Conservation (phyloP, 2,329 filamentous ascomycete genomes). For the Pleoardoris graminearum region DNA sequence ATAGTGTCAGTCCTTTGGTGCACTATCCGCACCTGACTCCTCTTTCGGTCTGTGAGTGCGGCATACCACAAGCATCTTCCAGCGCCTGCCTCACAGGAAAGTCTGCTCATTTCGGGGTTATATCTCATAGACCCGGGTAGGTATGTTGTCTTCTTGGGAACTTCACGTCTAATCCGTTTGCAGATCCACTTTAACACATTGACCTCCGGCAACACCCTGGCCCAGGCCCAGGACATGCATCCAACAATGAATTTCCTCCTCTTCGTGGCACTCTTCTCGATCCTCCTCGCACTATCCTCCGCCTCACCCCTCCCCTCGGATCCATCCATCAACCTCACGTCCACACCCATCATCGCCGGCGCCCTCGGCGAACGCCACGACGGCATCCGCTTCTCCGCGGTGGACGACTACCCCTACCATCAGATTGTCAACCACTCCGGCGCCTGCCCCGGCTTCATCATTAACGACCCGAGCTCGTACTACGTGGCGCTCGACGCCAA, state of each 20-base stretch:
- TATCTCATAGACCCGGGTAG: too few relatives aligned
- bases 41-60: too few relatives aligned
- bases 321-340: background rate
- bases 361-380: constrained; percentile 2
- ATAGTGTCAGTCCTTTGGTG: too few relatives aligned
- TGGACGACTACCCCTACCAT: background rate
- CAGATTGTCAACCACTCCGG: constrained; percentile 4
- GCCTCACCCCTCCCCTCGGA: background rate
- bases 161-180: too few relatives aligned
- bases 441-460: background rate
- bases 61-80: too few relatives aligned
- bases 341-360: background rate
- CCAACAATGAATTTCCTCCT: background rate
- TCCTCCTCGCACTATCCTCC: background rate
- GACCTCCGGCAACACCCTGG: too few relatives aligned
- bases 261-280: background rate
- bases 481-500: constrained; percentile 3
- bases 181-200: too few relatives aligned
- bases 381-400: constrained; percentile 6
- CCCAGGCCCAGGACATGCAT: background rate
- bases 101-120: too few relatives aligned
- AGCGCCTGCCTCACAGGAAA: too few relatives aligned
- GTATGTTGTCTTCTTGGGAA: too few relatives aligned
- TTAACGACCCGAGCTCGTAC: background rate
- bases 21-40: too few relatives aligned